These are phyloP conservation scores for Papiliotrema fonsecae DNA, from an alignment of 1,284 basidiomycete species.

Conservation along the genomic window DNA sequence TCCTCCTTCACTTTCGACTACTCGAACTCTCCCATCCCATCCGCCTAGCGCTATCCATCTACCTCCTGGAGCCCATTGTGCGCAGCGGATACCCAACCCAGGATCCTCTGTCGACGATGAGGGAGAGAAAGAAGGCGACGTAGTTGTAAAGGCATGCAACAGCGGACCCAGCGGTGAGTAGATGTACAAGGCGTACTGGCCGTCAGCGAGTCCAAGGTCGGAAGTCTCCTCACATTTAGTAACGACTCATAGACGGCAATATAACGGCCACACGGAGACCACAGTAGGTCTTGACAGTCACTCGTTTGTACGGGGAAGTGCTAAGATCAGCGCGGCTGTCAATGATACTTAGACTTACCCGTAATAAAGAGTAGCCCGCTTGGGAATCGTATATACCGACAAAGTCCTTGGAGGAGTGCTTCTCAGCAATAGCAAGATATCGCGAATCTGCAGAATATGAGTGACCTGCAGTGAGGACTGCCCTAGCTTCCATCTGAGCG, in stretches of 20 bases:
- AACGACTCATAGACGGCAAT: constrained; percentile 78
- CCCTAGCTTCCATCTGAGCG: no score
- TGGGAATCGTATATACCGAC: constrained; percentile 72
- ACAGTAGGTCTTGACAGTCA: constrained; percentile 65
- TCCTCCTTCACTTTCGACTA: constrained; percentile 75
- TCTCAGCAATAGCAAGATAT: constrained; percentile 74
- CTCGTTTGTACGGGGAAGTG: constrained; percentile 76
- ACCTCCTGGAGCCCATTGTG: constrained; percentile 77
- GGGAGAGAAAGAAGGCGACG: constrained; percentile 41
- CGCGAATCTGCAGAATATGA: constrained; percentile 70
- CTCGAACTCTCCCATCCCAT: constrained; percentile 79
- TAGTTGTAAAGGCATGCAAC: constrained; percentile 63
- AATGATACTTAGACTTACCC: constrained; percentile 53
- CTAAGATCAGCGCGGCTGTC: constrained; percentile 44
- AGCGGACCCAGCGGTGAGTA: constrained; percentile 66
- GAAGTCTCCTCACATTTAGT: constrained; percentile 61
- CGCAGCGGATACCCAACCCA: constrained; percentile 68
- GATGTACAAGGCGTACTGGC: constrained; percentile 47
- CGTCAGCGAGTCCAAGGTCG: background rate
- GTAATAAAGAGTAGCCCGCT: constrained; percentile 64
- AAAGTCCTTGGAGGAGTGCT: constrained; percentile 78
- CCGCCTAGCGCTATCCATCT: constrained; percentile 71
- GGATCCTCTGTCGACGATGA: constrained; percentile 54
- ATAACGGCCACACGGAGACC: constrained; percentile 75
- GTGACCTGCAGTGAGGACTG: constrained; percentile 54